Evolutionary conservation across 2,329 filamentous ascomycete species (phyloP).

Genomic region (Gliomastix tumulicola): DNA sequence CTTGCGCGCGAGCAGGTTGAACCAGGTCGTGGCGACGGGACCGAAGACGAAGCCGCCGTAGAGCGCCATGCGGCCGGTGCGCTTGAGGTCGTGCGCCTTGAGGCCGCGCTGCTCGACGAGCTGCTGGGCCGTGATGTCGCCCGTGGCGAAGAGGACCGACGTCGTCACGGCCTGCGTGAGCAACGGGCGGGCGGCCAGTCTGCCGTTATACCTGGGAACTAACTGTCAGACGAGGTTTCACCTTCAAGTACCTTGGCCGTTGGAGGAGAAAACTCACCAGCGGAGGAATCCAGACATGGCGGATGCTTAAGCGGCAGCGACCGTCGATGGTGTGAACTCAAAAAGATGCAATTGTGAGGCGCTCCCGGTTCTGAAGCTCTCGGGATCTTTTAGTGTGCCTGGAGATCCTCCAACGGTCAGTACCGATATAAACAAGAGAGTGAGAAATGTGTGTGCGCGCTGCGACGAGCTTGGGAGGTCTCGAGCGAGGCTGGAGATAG

Average conservation of each 20-base stretch:
- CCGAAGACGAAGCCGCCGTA: slow-evolving; percentile 84
- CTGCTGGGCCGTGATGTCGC: slow-evolving; percentile 88
- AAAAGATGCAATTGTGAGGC: too few relatives aligned
- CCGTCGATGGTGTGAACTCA: not conserved
- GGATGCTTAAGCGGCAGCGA: not conserved
- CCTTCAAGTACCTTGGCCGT: too few relatives aligned
- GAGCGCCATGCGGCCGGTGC: slow-evolving; percentile 71
- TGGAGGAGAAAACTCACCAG: too few relatives aligned
- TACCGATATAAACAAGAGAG: too few relatives aligned
- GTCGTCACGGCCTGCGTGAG: slow-evolving; percentile 90
- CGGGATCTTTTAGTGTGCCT: too few relatives aligned
- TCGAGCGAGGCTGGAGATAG: too few relatives aligned
- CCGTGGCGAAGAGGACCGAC: slow-evolving; percentile 84
- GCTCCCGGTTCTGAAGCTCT: too few relatives aligned
- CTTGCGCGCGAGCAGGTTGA: slow-evolving; percentile 65
- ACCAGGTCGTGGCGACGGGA: slow-evolving; percentile 83
- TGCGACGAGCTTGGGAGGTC: too few relatives aligned
- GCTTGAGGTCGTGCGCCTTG: slow-evolving; percentile 64
- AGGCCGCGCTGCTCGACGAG: slow-evolving; percentile 75
- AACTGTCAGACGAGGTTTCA: too few relatives aligned
- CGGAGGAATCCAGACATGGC: slow-evolving; percentile 2
- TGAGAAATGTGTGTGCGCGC: too few relatives aligned
- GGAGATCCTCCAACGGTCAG: too few relatives aligned
- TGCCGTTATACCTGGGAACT: slow-evolving; percentile 70
- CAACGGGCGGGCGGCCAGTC: slow-evolving; percentile 72